phyloP scores from a whole-genome alignment of 192 early-diverging fungal genomes.

The Rhizoclosmatium sp. region DNA sequence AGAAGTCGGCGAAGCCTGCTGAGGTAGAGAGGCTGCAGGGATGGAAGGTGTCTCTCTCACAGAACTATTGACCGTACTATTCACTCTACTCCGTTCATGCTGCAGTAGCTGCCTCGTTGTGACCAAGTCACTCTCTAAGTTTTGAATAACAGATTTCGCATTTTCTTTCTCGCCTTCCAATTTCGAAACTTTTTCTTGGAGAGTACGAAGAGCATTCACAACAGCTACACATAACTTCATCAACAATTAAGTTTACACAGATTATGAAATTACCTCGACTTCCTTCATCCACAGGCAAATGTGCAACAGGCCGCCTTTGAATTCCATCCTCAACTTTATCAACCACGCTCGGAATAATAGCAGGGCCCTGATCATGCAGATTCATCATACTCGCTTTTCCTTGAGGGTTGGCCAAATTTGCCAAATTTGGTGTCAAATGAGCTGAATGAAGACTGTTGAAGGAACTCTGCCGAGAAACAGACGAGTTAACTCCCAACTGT shows the following conservation, averaged over 20 bases:
- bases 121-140: conserved; percentile 50
- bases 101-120: conserved; percentile 30
- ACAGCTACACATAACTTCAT: conserved; percentile 36
- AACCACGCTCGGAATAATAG: conserved; percentile 39
- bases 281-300: conserved; percentile 38
- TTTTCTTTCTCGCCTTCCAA: conserved; percentile 54
- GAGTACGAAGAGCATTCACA: conserved; percentile 51
- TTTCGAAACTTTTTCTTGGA: conserved; percentile 56
- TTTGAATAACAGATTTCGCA: conserved; percentile 48
- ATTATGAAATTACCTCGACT: conserved; percentile 19
- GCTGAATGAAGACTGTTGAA: neutral
- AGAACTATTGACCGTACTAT: neutral
- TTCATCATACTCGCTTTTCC: conserved; percentile 25
- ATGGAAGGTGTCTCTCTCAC: no score
- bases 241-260: neutral
- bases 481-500: neutral
- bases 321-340: conserved; percentile 32
- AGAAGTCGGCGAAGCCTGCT: neutral
- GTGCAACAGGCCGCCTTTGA: neutral
- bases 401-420: conserved; percentile 26
- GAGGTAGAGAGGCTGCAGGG: neutral
- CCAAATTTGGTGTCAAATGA: conserved; percentile 32
- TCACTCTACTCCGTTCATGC: conserved; percentile 29
- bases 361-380: conserved; percentile 33
- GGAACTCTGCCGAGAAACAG: conserved; percentile 23